phyloP scores from a whole-genome alignment of 306 rosid genomes.

The Carpinus fangiana region DNA sequence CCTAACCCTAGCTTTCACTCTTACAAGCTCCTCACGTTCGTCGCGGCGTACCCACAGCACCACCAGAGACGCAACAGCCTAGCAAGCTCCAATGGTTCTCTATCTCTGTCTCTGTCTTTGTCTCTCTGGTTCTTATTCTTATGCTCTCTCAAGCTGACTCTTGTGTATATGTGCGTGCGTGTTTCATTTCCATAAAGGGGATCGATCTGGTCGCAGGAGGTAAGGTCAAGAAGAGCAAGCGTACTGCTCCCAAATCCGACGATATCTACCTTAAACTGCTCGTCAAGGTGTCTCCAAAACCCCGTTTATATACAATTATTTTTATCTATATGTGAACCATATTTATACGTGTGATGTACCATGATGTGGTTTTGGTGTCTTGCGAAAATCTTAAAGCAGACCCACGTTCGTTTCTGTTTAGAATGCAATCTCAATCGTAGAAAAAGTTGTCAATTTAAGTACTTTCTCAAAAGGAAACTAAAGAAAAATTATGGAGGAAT shows the following conservation, averaged over 20 bases:
- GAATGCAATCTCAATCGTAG: too few species aligned
- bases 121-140: neutral
- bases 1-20: slow-evolving; percentile 5
- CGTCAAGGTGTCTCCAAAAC: slow-evolving; percentile 37
- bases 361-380: neutral
- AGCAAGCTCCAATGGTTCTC: slow-evolving; percentile 13
- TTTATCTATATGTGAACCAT: neutral
- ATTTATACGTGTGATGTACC: neutral
- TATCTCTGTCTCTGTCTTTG: neutral
- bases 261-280: slow-evolving; percentile 75
- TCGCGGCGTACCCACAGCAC: neutral
- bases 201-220: slow-evolving; percentile 83
- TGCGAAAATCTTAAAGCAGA: neutral
- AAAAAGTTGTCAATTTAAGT: neutral
- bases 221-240: slow-evolving; percentile 76
- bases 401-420: neutral
- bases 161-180: neutral
- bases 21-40: neutral
- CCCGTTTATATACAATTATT: neutral
- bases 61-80: neutral
- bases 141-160: neutral
- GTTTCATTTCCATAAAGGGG: slow-evolving; percentile 32
- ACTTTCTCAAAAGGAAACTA: too few species aligned
- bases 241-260: slow-evolving; percentile 77
- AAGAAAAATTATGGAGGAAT: too few species aligned